phyloP scores from a whole-genome alignment of 2,329 filamentous ascomycete genomes.

The Fusarium sp. region DNA sequence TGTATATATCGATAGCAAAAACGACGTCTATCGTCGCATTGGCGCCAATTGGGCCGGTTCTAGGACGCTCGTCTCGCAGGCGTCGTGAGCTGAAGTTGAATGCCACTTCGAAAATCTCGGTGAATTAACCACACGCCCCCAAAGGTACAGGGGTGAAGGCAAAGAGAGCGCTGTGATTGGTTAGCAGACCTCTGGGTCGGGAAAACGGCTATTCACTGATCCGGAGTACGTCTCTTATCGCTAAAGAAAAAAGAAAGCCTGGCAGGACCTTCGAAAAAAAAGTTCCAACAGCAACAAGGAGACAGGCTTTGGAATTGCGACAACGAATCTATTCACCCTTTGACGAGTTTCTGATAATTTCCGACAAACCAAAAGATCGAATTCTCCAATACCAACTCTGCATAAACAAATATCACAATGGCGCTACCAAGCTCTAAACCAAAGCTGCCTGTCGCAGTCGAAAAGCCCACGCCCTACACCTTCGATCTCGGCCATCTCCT shows the following conservation, averaged over 20 bases:
- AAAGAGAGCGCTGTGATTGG: constrained; percentile 37
- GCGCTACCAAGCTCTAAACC: constrained; percentile 56
- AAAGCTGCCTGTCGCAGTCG: constrained; percentile 74
- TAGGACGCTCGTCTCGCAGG: constrained; percentile 40
- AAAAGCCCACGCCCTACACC: constrained; percentile 89
- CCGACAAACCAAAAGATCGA: background rate
- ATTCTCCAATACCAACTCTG: background rate
- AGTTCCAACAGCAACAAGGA: constrained; percentile 38
- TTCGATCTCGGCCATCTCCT: constrained; percentile 93
- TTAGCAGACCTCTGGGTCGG: constrained; percentile 14
- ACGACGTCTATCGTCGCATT: constrained; percentile 46
- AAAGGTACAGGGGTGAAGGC: constrained; percentile 18
- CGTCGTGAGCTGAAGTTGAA: constrained; percentile 47
- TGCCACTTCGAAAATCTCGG: constrained; percentile 50
- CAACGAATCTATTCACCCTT: constrained; percentile 5
- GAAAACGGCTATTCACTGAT: constrained; percentile 47
- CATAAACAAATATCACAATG: constrained; percentile 47
- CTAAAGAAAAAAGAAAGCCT: constrained; percentile 38
- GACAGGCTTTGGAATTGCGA: constrained; percentile 20
- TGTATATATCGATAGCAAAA: constrained; percentile 8
- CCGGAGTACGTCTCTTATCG: constrained; percentile 49
- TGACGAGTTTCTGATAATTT: background rate
- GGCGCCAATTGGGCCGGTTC: constrained; percentile 49
- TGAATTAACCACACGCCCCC: constrained; percentile 46
- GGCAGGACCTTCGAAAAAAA: constrained; percentile 29